Evolutionary conservation across 192 early-diverging fungal genomes (phyloP), one percentile per base, ranked within the genome.

Genomic region (Coemansia sp.): DNA sequence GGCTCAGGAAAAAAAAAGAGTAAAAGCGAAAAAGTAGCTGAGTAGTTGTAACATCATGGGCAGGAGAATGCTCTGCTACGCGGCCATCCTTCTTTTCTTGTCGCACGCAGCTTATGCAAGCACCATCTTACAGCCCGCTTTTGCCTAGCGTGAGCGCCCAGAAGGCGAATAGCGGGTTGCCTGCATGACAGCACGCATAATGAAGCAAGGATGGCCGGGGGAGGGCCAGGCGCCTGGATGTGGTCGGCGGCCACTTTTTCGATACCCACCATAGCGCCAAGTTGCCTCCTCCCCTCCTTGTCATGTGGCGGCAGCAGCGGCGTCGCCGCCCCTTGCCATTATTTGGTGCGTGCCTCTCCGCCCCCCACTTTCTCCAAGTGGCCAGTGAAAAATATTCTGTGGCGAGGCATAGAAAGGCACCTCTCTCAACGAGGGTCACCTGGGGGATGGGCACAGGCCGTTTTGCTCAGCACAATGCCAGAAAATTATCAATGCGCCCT

Each of bases 91-190:
- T 21, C 14, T 28, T 55, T 55, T 55, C 51, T 26, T 55, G 51
- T 55, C 51, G 51, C 51, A 55, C 51, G 51, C 51, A 55, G 26
- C 51, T 55, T 55, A 55, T 55, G 51, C 48, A 51, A 3, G 48
- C 48, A 51, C 26, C 48, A 51, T 51, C 48, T 45, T 14, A 51
- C 48, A 51, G 48, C 48, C 45, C 45, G 45, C n/a, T 43, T 43
- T 43, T 18, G 14, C 42, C 40, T 43, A 16, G 40, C 21, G 45
- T 24, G 20, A 8, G 8, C 10, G 45, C 21, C 45, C 21, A 24
- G 45, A 23, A 24, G 45, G 45, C 20, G 45, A 24, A 20, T 9
- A 14, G 48, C 48, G 43, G n/a, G n/a, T 42, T 45, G 43, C 43
- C 18, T 51, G 48, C 48, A 51, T 26, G 23, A 9, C 23, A 13